A percentile compares a stretch with the other conserved stretches of the same genome.
phyloP scores from a whole-genome alignment of 23 red algal genomes.

The Gracilariopsis chorda region DNA sequence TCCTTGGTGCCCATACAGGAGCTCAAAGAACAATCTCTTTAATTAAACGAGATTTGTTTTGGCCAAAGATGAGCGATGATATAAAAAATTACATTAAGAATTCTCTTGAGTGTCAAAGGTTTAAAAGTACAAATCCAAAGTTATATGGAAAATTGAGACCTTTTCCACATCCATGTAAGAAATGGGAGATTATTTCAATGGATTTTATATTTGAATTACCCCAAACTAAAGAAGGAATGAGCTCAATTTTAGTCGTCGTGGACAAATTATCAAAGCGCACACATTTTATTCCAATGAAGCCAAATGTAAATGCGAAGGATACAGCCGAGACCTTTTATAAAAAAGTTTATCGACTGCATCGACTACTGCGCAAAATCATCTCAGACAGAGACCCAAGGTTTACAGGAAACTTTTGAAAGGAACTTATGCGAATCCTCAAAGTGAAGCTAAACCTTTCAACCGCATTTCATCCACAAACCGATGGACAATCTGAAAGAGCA shows the following conservation, averaged over 20 bases:
- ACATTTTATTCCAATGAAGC: not conserved
- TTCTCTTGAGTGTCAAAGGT: not conserved
- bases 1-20: not conserved
- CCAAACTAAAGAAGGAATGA: not conserved
- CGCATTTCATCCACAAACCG: slow-evolving; percentile 28
- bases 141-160: not conserved
- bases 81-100: not conserved
- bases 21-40: not conserved
- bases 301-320: slow-evolving; percentile 15
- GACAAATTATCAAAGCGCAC: slow-evolving; percentile 22
- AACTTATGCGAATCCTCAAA: not conserved
- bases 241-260: not conserved
- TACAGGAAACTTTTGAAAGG: not conserved
- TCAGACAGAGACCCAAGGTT: slow-evolving; percentile 27
- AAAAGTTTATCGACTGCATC: slow-evolving; percentile 6
- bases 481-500: slow-evolving; percentile 31
- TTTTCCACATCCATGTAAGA: not conserved
- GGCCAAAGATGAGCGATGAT: slow-evolving; percentile 15
- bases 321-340: not conserved
- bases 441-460: slow-evolving; percentile 14
- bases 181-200: slow-evolving; percentile 38
- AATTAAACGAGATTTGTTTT: slow-evolving; percentile 16
- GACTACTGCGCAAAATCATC: not conserved
- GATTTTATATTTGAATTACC: slow-evolving; percentile 22
- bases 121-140: slow-evolving; percentile 27